Percentiles rank a stretch among this genome's conserved stretches.
phyloP scores from a whole-genome alignment of 2,329 filamentous ascomycete species.

The Truncatella angustata region DNA sequence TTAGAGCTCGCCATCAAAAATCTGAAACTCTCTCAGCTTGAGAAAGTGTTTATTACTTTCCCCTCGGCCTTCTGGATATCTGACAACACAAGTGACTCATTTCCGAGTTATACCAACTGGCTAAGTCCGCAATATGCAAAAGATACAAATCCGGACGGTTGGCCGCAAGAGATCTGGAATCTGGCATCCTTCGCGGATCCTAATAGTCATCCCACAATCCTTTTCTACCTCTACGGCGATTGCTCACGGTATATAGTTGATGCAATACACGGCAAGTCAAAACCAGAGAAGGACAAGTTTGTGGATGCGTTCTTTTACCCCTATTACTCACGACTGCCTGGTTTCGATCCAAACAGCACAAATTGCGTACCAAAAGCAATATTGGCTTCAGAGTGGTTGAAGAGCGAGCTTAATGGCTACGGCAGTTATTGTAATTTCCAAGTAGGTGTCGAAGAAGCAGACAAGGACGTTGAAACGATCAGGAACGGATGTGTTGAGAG shows the following conservation, averaged over 20 bases:
- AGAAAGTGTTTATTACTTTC: constrained; percentile 27
- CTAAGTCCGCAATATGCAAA: constrained; percentile 15
- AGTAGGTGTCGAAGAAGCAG: constrained; percentile 18
- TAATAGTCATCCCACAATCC: constrained; percentile 17
- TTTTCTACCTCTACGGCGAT: constrained; percentile 22
- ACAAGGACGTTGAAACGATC: constrained; percentile 3
- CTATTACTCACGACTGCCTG: constrained; percentile 63
- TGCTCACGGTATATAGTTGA: constrained; percentile 20
- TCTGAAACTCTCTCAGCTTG: constrained; percentile 22
- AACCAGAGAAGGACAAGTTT: constrained; percentile 22
- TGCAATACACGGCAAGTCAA: constrained; percentile 14
- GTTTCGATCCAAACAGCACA: constrained; percentile 43
- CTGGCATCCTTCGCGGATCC: constrained; percentile 15
- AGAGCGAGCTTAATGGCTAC: constrained; percentile 63
- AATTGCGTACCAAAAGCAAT: constrained; percentile 53
- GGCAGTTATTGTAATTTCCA: constrained; percentile 71
- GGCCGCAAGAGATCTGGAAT: constrained; percentile 22
- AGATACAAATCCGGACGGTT: constrained; percentile 17
- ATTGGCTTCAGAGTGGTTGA: constrained; percentile 63
- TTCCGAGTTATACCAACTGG: constrained; percentile 18
- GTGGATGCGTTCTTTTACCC: constrained; percentile 53
- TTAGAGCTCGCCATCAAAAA: constrained; percentile 42
- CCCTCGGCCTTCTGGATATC: constrained; percentile 23
- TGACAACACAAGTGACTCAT: constrained; percentile 11
- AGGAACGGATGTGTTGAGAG: constrained; percentile 26